Evolutionary conservation across 2,329 filamentous ascomycete genomes (phyloP), one percentile per base, ranked within the genome.

Genomic region (Penicillium sp.): DNA sequence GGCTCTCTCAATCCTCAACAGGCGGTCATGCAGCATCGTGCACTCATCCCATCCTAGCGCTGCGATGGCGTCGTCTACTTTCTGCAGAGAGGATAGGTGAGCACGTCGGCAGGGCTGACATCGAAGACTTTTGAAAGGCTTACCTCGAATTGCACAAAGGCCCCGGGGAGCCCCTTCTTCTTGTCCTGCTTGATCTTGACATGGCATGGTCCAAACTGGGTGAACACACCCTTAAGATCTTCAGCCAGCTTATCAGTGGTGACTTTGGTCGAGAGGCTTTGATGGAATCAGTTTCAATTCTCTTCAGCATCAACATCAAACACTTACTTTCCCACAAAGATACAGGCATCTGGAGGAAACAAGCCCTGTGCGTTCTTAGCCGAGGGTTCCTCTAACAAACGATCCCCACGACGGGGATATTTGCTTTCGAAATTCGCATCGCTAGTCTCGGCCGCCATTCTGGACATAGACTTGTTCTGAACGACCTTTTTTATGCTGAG

Each of bases 281-380:
- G 19, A 45, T 28, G 30, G 16, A 23, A 17, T 54, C 31, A 51
- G 41, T 39, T 9, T 36, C 1, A 13, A 18, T 27, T 9, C 5
- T 28, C 11, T 11, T 14, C 13, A 21, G 21, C 32, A 14, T n/a
- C 11, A 7, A 30, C n/a, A 7, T 30, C 1, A 17, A 11, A 16
- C 13, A 59, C 58, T 40, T 56, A 67, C 65, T 68, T 69, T 32
- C 64, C 65, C 26, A 67, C 59, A 42, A 68, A 69, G 30, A 69
- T 49, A 36, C 61, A 61, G 17, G 64, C 64, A 28, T 57, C 54
- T 5, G 65, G 63, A 23, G 61, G 48, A 27, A 64, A 64, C 13
- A 67, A 41, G 18, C 64, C 64, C 39, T 67, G 63, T 8, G 64
- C 63, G 42, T 64, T 67, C 25, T 53, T 52, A 3, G 56, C 51